Percentiles rank a stretch among this genome's conserved stretches.
phyloP scores from a whole-genome alignment of 129 eudicot genomes.

The Artemisia tridentata region DNA sequence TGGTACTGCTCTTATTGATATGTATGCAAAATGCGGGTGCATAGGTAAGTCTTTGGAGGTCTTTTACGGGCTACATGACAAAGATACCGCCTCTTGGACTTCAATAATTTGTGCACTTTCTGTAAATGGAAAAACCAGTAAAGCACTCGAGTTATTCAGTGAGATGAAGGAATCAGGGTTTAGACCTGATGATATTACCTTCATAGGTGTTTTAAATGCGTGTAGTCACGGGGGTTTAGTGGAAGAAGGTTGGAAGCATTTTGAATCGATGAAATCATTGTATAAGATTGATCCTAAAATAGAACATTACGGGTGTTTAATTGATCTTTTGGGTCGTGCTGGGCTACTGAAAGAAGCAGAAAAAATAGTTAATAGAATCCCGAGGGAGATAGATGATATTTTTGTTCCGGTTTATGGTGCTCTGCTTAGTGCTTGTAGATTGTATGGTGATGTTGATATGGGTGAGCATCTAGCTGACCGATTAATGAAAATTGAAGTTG shows the following conservation, averaged over 20 bases:
- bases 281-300: slow-evolving; percentile 54
- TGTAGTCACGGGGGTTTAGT: slow-evolving; percentile 76
- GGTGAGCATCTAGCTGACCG: slow-evolving; percentile 55
- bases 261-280: slow-evolving; percentile 45
- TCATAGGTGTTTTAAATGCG: slow-evolving; percentile 61
- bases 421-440: slow-evolving; percentile 72
- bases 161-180: slow-evolving; percentile 47
- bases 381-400: slow-evolving; percentile 34
- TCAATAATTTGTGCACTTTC: slow-evolving; percentile 63
- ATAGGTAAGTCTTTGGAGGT: slow-evolving; percentile 57
- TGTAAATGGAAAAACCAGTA: slow-evolving; percentile 44
- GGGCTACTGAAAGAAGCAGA: slow-evolving; percentile 68
- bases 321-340: slow-evolving; percentile 64
- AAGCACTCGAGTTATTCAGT: slow-evolving; percentile 49
- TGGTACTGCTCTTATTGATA: slow-evolving; percentile 73
- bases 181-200: slow-evolving; percentile 69
- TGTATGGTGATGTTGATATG: slow-evolving; percentile 56
- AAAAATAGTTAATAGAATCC: slow-evolving; percentile 37
- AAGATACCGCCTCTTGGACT: slow-evolving; percentile 73
- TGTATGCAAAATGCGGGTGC: slow-evolving; percentile 73
- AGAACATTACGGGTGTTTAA: slow-evolving; percentile 69
- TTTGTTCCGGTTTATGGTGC: slow-evolving; percentile 64
- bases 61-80: slow-evolving; percentile 38
- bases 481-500: slow-evolving; percentile 42
- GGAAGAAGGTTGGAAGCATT: slow-evolving; percentile 57